Evolutionary conservation across 2,329 filamentous ascomycete genomes (phyloP), one percentile per base, ranked within the genome.

Genomic region (Claviceps sorghi): DNA sequence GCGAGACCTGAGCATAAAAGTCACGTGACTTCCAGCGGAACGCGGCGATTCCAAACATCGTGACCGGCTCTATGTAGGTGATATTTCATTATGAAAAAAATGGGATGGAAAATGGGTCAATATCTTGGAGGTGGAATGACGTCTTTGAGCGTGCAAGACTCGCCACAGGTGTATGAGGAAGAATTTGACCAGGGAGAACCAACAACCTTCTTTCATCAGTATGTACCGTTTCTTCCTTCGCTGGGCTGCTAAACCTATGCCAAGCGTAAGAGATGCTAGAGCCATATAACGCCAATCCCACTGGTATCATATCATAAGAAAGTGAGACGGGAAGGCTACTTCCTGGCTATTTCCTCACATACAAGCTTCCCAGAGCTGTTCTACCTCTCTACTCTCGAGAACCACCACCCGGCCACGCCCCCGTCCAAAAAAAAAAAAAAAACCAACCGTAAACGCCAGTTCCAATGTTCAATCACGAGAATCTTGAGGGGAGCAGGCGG

Each of bases 221-320:
- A 42, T n/a, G 42, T n/a, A 6, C 15, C 8, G 5, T 34, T 50
- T 34, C 26, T 21, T 34, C 36, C 40, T 45, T 38, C 40, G 41
- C 43, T 45, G 49, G 52, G 26, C 40, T 44, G 15, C 32, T 36
- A 34, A 41, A 41, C 19, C 40, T 48, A 48, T 38, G 48, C 51
- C 44, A n/a, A 49, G 49, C 44, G 15, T 17, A 44, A 43, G 30
- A 32, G 32, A 51, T 49, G 43, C 22, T 26, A 42, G 42, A 49
- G 11, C 32, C 49, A 50, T 57, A 54, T 57, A 61, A 64, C 61
- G 58, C 65, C 65, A 59, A 50, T 55, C 57, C 62, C 61, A 59
- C 55, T 67, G 65, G 65, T 67, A 67, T 67, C 65, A 67, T 67
- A 58, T 64, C 61, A 60, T 55, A 56, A 52, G 51, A 57, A 49